phyloP scores from a whole-genome alignment of 208 protist species.

The Porcisia deanei region DNA sequence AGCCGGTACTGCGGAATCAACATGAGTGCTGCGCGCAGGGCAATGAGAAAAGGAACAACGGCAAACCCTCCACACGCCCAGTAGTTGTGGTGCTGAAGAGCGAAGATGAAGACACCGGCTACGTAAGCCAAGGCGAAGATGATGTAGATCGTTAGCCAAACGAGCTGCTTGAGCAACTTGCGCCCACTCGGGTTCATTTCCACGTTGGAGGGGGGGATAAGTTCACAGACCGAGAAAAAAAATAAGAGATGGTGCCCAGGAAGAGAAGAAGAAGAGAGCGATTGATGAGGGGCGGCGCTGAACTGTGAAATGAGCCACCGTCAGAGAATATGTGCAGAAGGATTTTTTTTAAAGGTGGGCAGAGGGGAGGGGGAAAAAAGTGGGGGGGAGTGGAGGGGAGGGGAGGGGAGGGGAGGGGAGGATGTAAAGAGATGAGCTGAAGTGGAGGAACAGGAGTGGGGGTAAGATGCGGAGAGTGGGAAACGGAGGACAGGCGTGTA shows the following conservation, averaged over 20 bases:
- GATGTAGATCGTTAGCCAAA: constrained; percentile 41
- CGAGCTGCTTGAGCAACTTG: constrained; percentile 9
- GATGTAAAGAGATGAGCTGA: neutral
- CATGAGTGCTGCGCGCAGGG: constrained; percentile 36
- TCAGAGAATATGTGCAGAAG: neutral
- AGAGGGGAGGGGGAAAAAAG: neutral
- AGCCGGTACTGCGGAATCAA: constrained; percentile 38
- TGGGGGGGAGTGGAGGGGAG: neutral
- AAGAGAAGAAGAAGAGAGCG: neutral
- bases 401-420: neutral
- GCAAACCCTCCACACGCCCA: constrained; percentile 63
- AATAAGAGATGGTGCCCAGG: neutral
- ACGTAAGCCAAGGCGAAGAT: constrained; percentile 54
- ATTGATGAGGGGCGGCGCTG: neutral
- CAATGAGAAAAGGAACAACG: constrained; percentile 51
- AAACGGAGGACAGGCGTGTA: neutral
- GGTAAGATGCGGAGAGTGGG: neutral
- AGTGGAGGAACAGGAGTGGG: neutral
- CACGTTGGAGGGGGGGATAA: neutral
- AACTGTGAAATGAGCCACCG: neutral
- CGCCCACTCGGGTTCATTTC: constrained; percentile 16
- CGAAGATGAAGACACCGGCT: constrained; percentile 43
- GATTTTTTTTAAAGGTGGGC: neutral
- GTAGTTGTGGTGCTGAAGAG: constrained; percentile 59
- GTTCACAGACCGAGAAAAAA: neutral